These are phyloP conservation scores for Lizonia empirigonia DNA, from an alignment of 2,329 filamentous ascomycete species.

Conservation along the genomic window DNA sequence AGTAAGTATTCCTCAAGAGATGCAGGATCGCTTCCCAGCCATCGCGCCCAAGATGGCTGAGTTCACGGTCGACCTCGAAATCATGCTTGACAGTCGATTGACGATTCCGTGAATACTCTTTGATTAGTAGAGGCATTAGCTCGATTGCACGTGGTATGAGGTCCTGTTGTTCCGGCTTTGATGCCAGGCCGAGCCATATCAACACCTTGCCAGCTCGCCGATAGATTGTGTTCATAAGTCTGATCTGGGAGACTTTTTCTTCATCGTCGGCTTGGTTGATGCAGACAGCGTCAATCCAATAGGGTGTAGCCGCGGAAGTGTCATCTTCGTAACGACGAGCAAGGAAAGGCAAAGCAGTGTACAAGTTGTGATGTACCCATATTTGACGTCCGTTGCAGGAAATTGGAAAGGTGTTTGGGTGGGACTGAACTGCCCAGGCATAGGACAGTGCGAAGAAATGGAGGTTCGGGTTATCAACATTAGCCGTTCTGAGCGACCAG, in stretches of 20 bases:
- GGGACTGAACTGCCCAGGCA: not conserved
- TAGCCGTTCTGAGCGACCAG: not conserved
- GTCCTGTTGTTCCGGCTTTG: not conserved
- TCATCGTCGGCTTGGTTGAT: conserved; percentile 21
- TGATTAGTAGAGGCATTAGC: not conserved
- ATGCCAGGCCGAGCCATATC: conserved; percentile 11
- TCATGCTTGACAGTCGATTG: not conserved
- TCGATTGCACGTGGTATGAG: conserved; percentile 1
- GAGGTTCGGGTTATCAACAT: not conserved
- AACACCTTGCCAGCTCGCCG: conserved; percentile 9
- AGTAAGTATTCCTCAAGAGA: conserved; percentile 1
- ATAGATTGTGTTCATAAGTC: conserved; percentile 17
- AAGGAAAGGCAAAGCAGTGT: conserved; percentile 1
- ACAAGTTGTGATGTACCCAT: conserved; percentile 2
- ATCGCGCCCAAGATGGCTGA: conserved; percentile 3
- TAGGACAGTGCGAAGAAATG: not conserved
- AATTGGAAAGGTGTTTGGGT: conserved; percentile 1
- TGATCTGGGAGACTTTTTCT: conserved; percentile 17
- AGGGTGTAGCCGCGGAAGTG: not conserved
- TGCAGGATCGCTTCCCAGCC: conserved; percentile 4
- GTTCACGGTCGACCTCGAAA: not conserved
- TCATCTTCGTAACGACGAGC: not conserved
- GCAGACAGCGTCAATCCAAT: conserved; percentile 21
- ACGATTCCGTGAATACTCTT: not conserved
- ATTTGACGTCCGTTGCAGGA: conserved; percentile 4